Percentiles rank a stretch among this genome's conserved stretches.
These are phyloP conservation scores for Hypholoma sublateritium DNA, from an alignment of 768 basidiomycete species.

Conservation along the genomic window DNA sequence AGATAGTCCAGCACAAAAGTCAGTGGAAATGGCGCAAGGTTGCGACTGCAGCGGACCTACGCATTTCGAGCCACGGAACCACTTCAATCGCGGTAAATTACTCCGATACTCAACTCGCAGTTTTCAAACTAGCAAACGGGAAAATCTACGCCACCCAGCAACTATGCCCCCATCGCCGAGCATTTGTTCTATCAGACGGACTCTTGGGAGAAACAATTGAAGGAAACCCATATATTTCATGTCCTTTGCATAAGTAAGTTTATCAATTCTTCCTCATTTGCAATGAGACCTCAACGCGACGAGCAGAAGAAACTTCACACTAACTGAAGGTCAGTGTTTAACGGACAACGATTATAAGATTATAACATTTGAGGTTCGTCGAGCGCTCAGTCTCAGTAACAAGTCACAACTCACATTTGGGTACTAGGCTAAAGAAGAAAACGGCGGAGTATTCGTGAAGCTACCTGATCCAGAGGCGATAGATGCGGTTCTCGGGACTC, in stretches of 20 bases:
- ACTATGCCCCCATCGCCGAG: conserved; percentile 53
- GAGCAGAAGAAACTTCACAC: conserved; percentile 50
- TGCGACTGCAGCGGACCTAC: conserved; percentile 48
- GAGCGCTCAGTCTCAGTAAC: background rate
- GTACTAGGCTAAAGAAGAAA: conserved; percentile 37
- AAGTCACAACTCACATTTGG: background rate
- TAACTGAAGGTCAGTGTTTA: conserved; percentile 55
- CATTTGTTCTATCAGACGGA: conserved; percentile 71
- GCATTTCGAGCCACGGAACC: conserved; percentile 41
- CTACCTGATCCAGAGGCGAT: conserved; percentile 56
- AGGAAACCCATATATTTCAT: conserved; percentile 45
- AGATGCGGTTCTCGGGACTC: conserved; percentile 61
- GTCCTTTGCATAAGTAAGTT: conserved; percentile 58
- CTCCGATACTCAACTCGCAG: conserved; percentile 65
- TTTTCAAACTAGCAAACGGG: conserved; percentile 60
- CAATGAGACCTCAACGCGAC: background rate
- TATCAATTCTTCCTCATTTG: background rate
- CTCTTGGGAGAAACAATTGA: conserved; percentile 64
- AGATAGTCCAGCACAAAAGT: conserved; percentile 35
- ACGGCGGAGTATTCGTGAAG: conserved; percentile 39
- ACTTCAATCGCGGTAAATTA: conserved; percentile 58
- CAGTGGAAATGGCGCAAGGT: conserved; percentile 60
- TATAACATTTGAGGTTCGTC: conserved; percentile 50
- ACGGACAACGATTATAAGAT: conserved; percentile 61
- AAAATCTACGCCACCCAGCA: conserved; percentile 71